Evolutionary conservation across 75 land plant species (phyloP), one percentile per base, ranked within the genome.

Genomic region (Ceratopteris richardii): DNA sequence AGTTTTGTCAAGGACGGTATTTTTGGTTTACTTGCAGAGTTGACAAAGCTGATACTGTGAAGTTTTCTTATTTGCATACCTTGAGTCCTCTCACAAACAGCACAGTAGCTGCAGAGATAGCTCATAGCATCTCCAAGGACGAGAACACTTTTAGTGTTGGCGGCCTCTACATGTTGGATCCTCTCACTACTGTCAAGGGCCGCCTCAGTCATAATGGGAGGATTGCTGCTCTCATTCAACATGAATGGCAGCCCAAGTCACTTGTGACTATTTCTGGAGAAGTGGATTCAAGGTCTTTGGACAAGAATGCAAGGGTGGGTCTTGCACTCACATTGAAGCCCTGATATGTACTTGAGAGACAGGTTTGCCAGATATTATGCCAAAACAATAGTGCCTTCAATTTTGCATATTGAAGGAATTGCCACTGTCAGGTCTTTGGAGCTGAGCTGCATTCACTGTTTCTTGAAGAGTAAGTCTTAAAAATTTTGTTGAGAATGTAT

Each of bases 171-270:
- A 43, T 25, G 0, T 53, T 84, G 10, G 81, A 84, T 72, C 84
- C 81, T 12, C 31, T 68, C 9, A 84, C 81, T 1, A 10, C 37
- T 0, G 57, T 84, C 14, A 84, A 81, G 64, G 68, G 77, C 10
- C 65, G 84, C 2, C 48, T 81, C 30, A 63, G 71, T 19, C 47
- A 84, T 51, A 51, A 64, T 26, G 88, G 88, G 6, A 77, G 81
- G 66, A 62, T 72, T 56, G 81, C 75, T 10, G 66, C 67, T 56
- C 71, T 75, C 13, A 55, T 65, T 19, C 88, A 84, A 68, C 84
- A 58, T 14, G 80, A 84, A 55, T 81, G 84, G 84, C 60, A 77
- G 60, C 88, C 84, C 5, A 84, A 81, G 42, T 84, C 88, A 10
- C 28, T 71, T 22, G 51, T 78, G 24, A 84, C 88, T 0, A 16